Base-by-base conservation (phyloP, 306 rosid species). In the Abrus pulchellus region DNA sequence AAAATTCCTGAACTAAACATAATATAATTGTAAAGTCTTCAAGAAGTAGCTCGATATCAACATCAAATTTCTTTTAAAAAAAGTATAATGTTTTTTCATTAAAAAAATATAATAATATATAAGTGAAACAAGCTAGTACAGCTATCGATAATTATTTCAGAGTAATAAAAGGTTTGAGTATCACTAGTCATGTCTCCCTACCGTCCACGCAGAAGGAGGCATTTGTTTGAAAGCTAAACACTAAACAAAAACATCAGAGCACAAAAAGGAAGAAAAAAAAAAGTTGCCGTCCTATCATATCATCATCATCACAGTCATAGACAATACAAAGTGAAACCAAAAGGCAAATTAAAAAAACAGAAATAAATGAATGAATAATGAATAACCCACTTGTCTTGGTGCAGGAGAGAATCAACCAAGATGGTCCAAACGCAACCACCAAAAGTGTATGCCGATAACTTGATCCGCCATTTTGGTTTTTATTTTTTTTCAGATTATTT, bases 261-360 rank as follows among this genome's bases (percentile, higher is more conserved):
- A 67, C 76, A 66, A 74, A 73, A 78, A 48, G 50, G 87, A 30
- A 11, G 36, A 28, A 49, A 65, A 57, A 65, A 41, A 45, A 80
- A 84, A 62, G 84, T 33, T 20, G 55, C 68, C 74, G 85, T 85
- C 85, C 83, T 65, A 40, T 52, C 70, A 61, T 34, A 33, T 77
- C 81, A 66, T 77, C 40, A 56, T 76, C 53, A 45, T 83, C 73
- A 72, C 34, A 30, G 28, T 13, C 27, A 69, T 33, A 45, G 43
- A 40, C 32, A 36, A 80, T 74, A 28, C 32, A 64, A 65, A 59
- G 78, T 3, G 36, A 41, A 60, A 41, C 68, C 85, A 83, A 66
- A 68, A 72, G 50, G 72, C 53, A 56, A 43, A 11, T 7, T 30
- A 67, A 4, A 14, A 65, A 63, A 72, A 13, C 5, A 38, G 0